Conservation (phyloP, 2,329 filamentous ascomycete genomes). For the Cladosporium velox region DNA sequence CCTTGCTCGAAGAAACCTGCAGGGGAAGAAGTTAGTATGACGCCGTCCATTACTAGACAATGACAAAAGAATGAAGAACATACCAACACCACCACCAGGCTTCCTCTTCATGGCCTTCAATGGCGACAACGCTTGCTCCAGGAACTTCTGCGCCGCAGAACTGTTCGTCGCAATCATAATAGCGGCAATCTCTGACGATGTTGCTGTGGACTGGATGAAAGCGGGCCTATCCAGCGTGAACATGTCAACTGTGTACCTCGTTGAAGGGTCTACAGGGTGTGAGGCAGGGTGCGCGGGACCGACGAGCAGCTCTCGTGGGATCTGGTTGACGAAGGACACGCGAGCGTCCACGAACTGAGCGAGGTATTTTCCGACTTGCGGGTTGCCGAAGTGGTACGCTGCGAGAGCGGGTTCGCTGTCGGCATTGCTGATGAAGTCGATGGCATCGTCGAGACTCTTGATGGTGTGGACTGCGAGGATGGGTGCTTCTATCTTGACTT, state of each 20-base stretch:
- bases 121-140: conserved; percentile 27
- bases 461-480: conserved; percentile 51
- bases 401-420: conserved; percentile 43
- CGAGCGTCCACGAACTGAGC: conserved; percentile 57
- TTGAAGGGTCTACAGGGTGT: conserved; percentile 30
- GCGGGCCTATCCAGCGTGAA: conserved; percentile 52
- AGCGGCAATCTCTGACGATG: conserved; percentile 14
- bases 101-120: conserved; percentile 38
- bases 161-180: conserved; percentile 22
- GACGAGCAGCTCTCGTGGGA: conserved; percentile 56
- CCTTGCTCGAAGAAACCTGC: conserved; percentile 42
- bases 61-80: neutral
- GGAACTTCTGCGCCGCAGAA: conserved; percentile 24
- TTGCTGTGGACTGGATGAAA: conserved; percentile 29
- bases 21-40: neutral
- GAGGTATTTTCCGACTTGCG: conserved; percentile 59
- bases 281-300: conserved; percentile 39
- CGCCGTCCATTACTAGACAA: neutral
- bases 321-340: conserved; percentile 58
- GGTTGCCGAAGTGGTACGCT: conserved; percentile 56
- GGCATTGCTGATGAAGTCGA: conserved; percentile 45
- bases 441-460: conserved; percentile 57
- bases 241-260: conserved; percentile 46
- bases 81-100: conserved; percentile 38
- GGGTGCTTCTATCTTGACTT: conserved; percentile 44